A percentile compares a stretch with the other conserved stretches of the same genome.
Evolutionary conservation across 73 alveolate genomes (phyloP).

Genomic region (Paramecium sexaurelia): DNA sequence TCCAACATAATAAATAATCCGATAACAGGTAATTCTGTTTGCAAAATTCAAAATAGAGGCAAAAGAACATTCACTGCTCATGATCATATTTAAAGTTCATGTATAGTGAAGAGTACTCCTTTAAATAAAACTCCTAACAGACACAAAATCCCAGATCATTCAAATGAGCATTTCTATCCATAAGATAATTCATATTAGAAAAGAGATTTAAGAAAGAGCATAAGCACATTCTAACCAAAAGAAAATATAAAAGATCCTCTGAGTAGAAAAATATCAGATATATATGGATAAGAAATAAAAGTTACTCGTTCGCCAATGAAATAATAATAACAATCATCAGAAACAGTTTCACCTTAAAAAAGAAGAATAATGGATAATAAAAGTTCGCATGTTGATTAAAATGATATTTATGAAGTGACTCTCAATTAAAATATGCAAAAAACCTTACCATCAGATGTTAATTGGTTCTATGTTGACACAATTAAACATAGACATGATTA

Average conservation of each 20-base stretch:
- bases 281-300: constrained; percentile 4
- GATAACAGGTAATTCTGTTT: background rate
- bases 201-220: background rate
- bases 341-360: background rate
- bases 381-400: background rate
- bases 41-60: background rate
- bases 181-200: background rate
- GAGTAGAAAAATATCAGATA: background rate
- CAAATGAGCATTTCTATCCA: background rate
- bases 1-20: background rate
- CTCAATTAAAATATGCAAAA: background rate
- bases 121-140: constrained; percentile 18
- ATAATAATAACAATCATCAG: background rate
- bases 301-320: background rate
- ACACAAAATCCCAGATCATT: constrained; percentile 30
- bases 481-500: constrained; percentile 26
- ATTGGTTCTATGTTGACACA: constrained; percentile 38
- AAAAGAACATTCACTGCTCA: constrained; percentile 2
- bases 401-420: background rate
- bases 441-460: constrained; percentile 8
- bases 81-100: constrained; percentile 6
- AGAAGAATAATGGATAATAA: constrained; percentile 21
- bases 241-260: background rate
- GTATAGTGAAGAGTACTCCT: background rate
- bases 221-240: background rate